Base-by-base conservation (phyloP, 805 yeast species). In the Komagataella mondaviorum region DNA sequence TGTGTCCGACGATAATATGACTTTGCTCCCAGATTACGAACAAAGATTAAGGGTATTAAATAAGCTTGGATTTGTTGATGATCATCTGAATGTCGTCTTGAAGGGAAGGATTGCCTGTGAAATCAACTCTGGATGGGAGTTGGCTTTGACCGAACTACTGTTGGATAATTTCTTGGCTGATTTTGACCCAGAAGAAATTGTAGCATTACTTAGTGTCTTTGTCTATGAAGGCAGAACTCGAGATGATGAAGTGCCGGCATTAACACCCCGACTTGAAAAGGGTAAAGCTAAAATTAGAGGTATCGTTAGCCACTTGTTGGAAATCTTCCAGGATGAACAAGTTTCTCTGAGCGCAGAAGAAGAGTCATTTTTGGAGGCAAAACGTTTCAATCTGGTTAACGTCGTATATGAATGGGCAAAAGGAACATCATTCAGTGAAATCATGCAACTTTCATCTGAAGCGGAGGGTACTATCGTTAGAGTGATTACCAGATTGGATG, bases 381-480 rank as follows among this genome's bases (percentile, higher is more conserved):
- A 88, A 59, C 72, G 98, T 57, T 93, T 93, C 66, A 96, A 91
- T 0, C 73, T 93, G 60, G 86, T 88, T 67, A 91, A 89, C 63
- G 96, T 88, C 10, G 96, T 91, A 4, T 93, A 91, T 64, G 97
- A 93, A 67, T 93, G 99, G 99, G 96, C 98, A 1, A 75, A 95
- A 56, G 99, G 99, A 2, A 76, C 83, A 73, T 76, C 95, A 0
- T 93, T 93, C 71, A 84, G 85, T 56, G 95, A 88, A 53, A 91
- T 93, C 56, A 93, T 90, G 84, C 83, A 80, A 54, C 75, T 88
- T 56, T 87, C 96, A 53, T 82, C 81, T 17, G 96, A 90, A 59
- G 90, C 88, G 44, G 99, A 93, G 67, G 99, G 99, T 46, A 87
- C 96, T 0, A 93, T 93, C 61, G 99, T 93, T 20, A 77, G 99